Conservation (phyloP, 2,329 filamentous ascomycete genomes). For the Stagonosporopsis vannaccii region DNA sequence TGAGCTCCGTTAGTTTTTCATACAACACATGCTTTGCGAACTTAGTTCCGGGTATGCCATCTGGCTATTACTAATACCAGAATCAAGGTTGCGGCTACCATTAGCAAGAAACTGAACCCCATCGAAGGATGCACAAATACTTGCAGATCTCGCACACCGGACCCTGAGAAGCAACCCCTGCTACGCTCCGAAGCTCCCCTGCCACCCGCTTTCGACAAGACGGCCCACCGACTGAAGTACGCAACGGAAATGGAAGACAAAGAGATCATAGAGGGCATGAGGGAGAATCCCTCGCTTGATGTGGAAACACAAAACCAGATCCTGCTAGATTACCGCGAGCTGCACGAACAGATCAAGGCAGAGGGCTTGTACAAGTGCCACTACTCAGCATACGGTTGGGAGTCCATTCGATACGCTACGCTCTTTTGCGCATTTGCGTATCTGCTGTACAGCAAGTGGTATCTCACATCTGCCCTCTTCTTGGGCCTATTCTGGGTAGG, state of each 20-base stretch:
- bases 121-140: conserved; percentile 21
- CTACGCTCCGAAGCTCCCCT: conserved; percentile 13
- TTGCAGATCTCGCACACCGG: conserved; percentile 30
- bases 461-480: conserved; percentile 63
- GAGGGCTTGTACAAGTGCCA: conserved; percentile 66
- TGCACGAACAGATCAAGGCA: conserved; percentile 64
- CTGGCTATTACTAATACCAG: conserved; percentile 26
- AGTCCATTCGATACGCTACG: conserved; percentile 61
- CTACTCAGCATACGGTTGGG: conserved; percentile 66
- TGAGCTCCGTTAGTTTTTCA: conserved; percentile 37
- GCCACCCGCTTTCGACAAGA: conserved; percentile 24
- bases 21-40: conserved; percentile 8
- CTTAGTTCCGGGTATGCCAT: conserved; percentile 8
- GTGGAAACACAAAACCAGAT: conserved; percentile 63
- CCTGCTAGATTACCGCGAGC: conserved; percentile 60
- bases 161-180: conserved; percentile 36
- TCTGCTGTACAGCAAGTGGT: conserved; percentile 61
- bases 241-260: conserved; percentile 45
- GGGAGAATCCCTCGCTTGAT: conserved; percentile 61
- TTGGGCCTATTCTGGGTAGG: conserved; percentile 69
- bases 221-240: conserved; percentile 38
- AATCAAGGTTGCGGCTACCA: conserved; percentile 34
- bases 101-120: conserved; percentile 34
- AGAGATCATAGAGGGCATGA: conserved; percentile 48
- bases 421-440: conserved; percentile 61